Conservation (phyloP, 225 moss, liverwort and hornwort species). For the Anthoceros angustus region DNA sequence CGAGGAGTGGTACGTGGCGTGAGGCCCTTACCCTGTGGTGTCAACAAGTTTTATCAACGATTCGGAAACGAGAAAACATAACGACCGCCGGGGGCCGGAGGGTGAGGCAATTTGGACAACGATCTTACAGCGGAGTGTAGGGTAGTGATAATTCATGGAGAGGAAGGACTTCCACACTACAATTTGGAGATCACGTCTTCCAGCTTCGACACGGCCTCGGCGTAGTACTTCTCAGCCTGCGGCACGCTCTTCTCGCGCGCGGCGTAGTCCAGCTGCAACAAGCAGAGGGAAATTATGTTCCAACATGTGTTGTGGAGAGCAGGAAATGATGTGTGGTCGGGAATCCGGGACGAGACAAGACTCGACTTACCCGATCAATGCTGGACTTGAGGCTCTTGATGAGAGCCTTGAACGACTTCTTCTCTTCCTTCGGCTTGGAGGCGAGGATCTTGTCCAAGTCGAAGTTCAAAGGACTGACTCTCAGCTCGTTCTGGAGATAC, state of each 20-base stretch:
- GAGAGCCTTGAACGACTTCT: constrained; percentile 39
- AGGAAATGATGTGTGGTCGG: background rate
- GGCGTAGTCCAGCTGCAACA: constrained; percentile 62
- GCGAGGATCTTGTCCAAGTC: constrained; percentile 43
- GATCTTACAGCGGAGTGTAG: too few relatives aligned
- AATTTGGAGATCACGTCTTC: constrained; percentile 35
- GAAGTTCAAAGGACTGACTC: constrained; percentile 46
- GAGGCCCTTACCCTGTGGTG: too few relatives aligned
- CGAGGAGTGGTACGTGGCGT: too few relatives aligned
- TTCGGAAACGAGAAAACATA: too few relatives aligned
- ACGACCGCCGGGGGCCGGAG: too few relatives aligned
- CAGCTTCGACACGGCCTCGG: constrained; percentile 28
- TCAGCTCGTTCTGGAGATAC: constrained; percentile 71
- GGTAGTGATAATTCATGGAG: too few relatives aligned
- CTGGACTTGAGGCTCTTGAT: constrained; percentile 25
- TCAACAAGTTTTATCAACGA: too few relatives aligned
- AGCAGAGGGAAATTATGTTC: background rate
- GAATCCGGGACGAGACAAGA: background rate
- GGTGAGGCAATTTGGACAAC: too few relatives aligned
- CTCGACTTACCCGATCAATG: constrained; percentile 29
- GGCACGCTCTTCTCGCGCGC: constrained; percentile 42
- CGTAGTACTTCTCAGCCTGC: constrained; percentile 43
- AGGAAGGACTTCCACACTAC: background rate
- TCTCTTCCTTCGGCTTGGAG: constrained; percentile 43
- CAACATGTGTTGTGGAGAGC: background rate